These are phyloP conservation scores for Cryptosporidium meleagridis DNA, from an alignment of 169 alveolate species.

Conservation along the genomic window DNA sequence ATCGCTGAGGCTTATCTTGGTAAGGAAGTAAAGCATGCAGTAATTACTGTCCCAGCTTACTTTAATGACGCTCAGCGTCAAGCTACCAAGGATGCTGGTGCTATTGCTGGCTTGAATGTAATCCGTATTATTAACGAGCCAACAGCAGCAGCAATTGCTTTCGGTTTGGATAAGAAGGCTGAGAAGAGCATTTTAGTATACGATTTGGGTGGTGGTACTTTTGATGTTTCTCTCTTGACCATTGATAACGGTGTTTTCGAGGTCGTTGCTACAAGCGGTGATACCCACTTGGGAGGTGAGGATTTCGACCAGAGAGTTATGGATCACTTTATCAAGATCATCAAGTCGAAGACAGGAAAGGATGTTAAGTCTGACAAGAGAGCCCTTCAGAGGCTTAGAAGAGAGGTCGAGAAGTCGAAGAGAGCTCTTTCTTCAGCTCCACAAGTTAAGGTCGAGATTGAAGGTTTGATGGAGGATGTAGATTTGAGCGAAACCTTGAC, in stretches of 20 bases:
- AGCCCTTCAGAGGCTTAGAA: conserved; percentile 96
- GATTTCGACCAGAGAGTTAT: conserved; percentile 96
- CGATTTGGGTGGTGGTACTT: conserved; percentile 99
- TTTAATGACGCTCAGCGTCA: conserved; percentile 99
- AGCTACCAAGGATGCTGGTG: conserved; percentile 99
- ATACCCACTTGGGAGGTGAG: conserved; percentile 99
- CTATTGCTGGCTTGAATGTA: conserved; percentile 98
- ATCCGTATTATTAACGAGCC: conserved; percentile 98
- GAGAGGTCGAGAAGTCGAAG: conserved; percentile 98
- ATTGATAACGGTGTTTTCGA: conserved; percentile 98
- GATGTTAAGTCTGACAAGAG: conserved; percentile 93
- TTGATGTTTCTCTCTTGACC: conserved; percentile 98
- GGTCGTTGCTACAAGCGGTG: conserved; percentile 98
- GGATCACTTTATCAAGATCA: conserved; percentile 94
- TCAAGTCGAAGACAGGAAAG: conserved; percentile 92
- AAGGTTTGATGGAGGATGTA: conserved; percentile 87
- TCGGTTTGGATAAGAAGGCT: conserved; percentile 96
- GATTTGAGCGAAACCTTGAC: conserved; percentile 90
- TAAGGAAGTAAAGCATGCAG: conserved; percentile 94
- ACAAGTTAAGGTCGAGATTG: conserved; percentile 88
- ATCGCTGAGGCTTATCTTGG: conserved; percentile 97
- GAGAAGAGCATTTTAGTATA: conserved; percentile 95
- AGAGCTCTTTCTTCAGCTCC: conserved; percentile 94
- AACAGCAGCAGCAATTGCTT: conserved; percentile 99
- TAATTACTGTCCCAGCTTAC: conserved; percentile 97